Evolutionary conservation across 495 filamentous ascomycete species (phyloP), one percentile per base, ranked within the genome.

Genomic region (Talaromyces liani): DNA sequence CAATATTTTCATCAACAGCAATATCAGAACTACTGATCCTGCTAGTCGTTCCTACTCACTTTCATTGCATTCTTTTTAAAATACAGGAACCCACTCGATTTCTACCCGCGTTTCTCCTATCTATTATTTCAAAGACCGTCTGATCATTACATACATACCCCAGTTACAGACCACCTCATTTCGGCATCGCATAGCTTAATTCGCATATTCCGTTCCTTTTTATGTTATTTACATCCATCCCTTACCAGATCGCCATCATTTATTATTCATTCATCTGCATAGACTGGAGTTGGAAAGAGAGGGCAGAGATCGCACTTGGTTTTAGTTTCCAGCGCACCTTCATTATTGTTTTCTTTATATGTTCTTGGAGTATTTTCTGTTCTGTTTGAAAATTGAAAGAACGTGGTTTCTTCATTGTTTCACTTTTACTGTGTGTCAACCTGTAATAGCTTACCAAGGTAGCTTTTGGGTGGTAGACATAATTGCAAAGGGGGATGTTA

Each of bases 1-100:
- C 56, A 58, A n/a, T 58, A 58, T 36, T 58, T 58, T 12, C 56
- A 58, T 14, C 31, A 36, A 14, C 56, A 58, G 29, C 27, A 58
- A 18, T 58, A 36, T 34, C 31, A 34, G n/a, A 33, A 34, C 14
- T 36, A 58, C 18, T 36, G 27, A 58, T 14, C 3, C 27, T 3
- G 27, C 27, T 27, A 27, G 27, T 27, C 27, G 2, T 27, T 27
- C 27, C 27, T 27, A 27, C 27, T 27, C 27, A 27, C 27, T 27
- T 27, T 27, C 4, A 27, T 27, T 27, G 27, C 27, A 27, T 27
- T 27, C 27, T 2, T 27, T 27, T 27, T 27, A 27, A 16, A 45
- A 49, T 9, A 29, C 53, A 56, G 3, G 14, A 24, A 20, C 16
- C 14, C 10, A 27, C 27, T 27, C 27, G 27, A 27, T 27, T 27